These are phyloP conservation scores for Pichia sp. DNA, from an alignment of 1,139 yeast genomes.

Conservation along the genomic window DNA sequence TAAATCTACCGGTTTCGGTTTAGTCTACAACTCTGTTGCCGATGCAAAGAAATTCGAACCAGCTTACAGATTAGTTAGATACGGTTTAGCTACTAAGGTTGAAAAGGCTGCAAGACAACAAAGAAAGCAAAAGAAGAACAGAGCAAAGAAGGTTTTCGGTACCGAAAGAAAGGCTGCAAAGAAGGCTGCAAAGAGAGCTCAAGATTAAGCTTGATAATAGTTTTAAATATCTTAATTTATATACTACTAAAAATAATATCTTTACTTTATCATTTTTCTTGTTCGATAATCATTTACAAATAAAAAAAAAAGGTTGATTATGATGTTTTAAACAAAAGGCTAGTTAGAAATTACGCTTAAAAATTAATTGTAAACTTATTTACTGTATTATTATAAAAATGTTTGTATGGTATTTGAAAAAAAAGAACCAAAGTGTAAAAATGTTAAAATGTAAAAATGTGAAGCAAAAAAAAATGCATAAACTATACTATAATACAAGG, in stretches of 20 bases:
- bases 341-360: too few relatives aligned
- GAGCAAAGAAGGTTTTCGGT: constrained; percentile 98
- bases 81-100: constrained; percentile 93
- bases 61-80: constrained; percentile 98
- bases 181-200: constrained; percentile 67
- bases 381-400: too few relatives aligned
- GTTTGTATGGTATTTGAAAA: too few relatives aligned
- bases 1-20: constrained; percentile 98
- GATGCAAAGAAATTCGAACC: constrained; percentile 99
- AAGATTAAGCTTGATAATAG: constrained; percentile 28
- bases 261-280: constrained; percentile 5
- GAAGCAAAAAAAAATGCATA: not conserved
- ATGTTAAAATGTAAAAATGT: not conserved
- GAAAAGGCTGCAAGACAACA: constrained; percentile 99
- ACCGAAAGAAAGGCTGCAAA: constrained; percentile 94
- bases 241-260: constrained; percentile 1
- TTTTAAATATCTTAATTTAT: constrained; percentile 3
- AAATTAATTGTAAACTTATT: too few relatives aligned
- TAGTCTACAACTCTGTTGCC: constrained; percentile 96
- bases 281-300: not conserved
- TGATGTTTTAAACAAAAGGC: too few relatives aligned
- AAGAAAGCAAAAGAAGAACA: constrained; percentile 99
- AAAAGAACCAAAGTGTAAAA: not conserved
- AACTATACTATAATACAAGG: too few relatives aligned
- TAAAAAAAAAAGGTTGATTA: not conserved